Evolutionary conservation across 2,329 filamentous ascomycete genomes (phyloP), one percentile per base, ranked within the genome.

Genomic region (Colletotrichum euphorbiae): DNA sequence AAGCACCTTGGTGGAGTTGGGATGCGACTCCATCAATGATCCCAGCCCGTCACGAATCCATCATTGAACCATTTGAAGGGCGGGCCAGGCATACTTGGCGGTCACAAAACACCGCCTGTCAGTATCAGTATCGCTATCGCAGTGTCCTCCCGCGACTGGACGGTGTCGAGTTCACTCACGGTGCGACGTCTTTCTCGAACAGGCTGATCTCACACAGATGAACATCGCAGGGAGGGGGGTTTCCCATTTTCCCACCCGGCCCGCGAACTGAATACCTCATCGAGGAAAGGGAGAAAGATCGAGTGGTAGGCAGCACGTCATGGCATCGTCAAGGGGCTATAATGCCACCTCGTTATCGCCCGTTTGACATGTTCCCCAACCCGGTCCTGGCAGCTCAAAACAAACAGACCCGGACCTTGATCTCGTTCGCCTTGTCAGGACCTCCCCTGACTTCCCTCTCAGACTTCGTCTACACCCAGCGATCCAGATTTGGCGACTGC

Each of bases 281-380:
- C 46, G 46, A 15, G 21, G 28, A 28, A 50, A 17, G 9, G 42
- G 13, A 24, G 36, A 6, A 48, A 15, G 54, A 54, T 21, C 3
- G 21, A 33, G 59, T 62, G 51, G 58, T 48, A 64, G 12, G 21
- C 48, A 31, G 55, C 54, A 67, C 66, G 66, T 69, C 66, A 69
- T 69, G 42, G 21, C n/a, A 38, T 38, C 54, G 66, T 54, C 55
- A 54, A 58, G 24, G n/a, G 24, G 55, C 50, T 61, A 66, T 66
- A 69, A 40, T 55, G 50, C 19, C 55, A 55, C 62, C 33, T 54
- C 42, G 17, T 50, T 67, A 69, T 69, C 42, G 50, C 28, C 19
- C 13, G 36, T 43, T 17, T 62, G 21, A 36, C 42, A 28, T 31
- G 24, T 50, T 56, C 61, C 60, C 61, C 58, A 38, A 15, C 60